Evolutionary conservation across 805 yeast genomes (phyloP), one percentile per base, ranked within the genome.

Genomic region (Sungouiella thailandica): DNA sequence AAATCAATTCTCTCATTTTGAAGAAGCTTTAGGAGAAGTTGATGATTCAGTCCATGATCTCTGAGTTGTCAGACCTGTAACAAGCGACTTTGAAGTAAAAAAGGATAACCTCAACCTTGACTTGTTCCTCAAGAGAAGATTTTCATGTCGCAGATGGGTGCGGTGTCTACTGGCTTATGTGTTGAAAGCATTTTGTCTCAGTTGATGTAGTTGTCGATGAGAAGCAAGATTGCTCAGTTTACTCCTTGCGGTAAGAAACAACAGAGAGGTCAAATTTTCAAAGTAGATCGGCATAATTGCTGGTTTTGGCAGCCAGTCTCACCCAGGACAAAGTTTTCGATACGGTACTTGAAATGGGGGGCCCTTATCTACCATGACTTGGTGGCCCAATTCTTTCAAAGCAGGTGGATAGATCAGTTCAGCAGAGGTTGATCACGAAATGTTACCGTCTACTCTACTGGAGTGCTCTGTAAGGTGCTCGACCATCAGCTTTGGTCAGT

Each of bases 51-150:
- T 71, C 7, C 68, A 75, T 20, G 68, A 76, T 4, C 50, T 78
- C 41, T 72, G 78, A 80, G 76, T 80, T 10, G 83, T 78, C 50
- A 77, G 78, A 32, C 77, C 78, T 56, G 74, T 78, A 27, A 78
- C 83, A 1, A 83, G 81, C 0, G 77, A 72, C 55, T 70, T 65
- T 40, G 80, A 80, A 23, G 79, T 71, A 7, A 64, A 67, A 37
- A 74, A 75, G 44, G 69, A 28, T 55, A 63, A 25, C 55, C 57
- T 17, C 42, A 34, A 29, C 13, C 22, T 8, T 22, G 29, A 2
- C 17, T 12, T 2, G 13, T 39, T 12, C 35, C 32, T 4, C 28
- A 30, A 2, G 54, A 57, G 13, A 64, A 59, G 12, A 46, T 69
- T 16, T 62, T 63, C 1, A 55, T 74, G 4, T 59, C 76, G 29